Evolutionary conservation across 2,329 filamentous ascomycete genomes (phyloP).

Genomic region (Biscogniauxia marginata): DNA sequence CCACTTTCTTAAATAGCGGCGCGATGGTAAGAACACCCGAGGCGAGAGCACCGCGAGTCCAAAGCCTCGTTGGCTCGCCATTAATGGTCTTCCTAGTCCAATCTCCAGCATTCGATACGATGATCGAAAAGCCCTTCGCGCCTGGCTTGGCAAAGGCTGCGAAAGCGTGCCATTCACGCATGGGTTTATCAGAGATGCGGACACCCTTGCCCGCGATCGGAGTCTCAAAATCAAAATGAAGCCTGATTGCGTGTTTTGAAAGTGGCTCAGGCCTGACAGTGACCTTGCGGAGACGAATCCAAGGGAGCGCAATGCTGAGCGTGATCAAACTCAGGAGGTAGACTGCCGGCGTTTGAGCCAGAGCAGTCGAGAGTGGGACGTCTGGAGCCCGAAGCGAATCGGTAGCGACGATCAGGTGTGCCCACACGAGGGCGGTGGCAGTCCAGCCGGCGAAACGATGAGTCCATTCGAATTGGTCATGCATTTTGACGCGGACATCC

Average conservation of each 20-base stretch:
- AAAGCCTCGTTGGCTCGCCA: constrained; percentile 59
- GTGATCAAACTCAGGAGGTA: constrained; percentile 70
- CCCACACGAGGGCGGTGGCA: constrained; percentile 64
- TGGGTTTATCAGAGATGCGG: constrained; percentile 60
- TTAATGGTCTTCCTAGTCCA: constrained; percentile 68
- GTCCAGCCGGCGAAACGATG: constrained; percentile 76
- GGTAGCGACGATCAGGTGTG: constrained; percentile 56
- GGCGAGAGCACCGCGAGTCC: constrained; percentile 66
- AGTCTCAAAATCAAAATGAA: constrained; percentile 65
- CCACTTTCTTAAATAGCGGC: constrained; percentile 61
- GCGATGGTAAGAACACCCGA: constrained; percentile 68
- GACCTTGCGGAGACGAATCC: constrained; percentile 69
- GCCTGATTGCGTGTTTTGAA: constrained; percentile 68
- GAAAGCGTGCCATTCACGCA: constrained; percentile 74
- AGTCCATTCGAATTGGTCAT: constrained; percentile 60
- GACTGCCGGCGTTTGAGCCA: constrained; percentile 46
- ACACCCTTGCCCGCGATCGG: constrained; percentile 56
- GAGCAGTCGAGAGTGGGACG: constrained; percentile 35
- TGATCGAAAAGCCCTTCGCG: constrained; percentile 59
- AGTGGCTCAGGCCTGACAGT: constrained; percentile 64
- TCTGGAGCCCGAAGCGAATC: constrained; percentile 36
- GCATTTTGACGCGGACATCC: constrained; percentile 17
- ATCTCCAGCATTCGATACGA: constrained; percentile 73
- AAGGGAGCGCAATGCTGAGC: constrained; percentile 66
- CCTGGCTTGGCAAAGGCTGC: constrained; percentile 59